Conservation (phyloP, 768 basidiomycete genomes). For the Dacryopinax primogenitus region DNA sequence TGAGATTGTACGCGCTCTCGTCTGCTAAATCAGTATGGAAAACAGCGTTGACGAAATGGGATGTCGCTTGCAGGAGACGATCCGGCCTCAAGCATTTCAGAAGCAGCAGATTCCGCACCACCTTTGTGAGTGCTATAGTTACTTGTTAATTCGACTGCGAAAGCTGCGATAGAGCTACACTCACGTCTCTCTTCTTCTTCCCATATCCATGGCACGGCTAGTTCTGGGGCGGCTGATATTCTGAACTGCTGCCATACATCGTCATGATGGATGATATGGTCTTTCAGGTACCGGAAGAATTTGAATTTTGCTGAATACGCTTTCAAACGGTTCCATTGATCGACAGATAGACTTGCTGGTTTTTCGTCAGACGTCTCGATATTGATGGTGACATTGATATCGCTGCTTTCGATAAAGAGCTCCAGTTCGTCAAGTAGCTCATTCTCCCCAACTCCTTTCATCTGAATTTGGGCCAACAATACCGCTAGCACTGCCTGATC, state of each 20-base stretch:
- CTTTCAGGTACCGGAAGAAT: constrained; percentile 39
- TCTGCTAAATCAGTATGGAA: constrained; percentile 71
- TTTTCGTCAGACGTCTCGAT: constrained; percentile 27
- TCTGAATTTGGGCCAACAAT: constrained; percentile 76
- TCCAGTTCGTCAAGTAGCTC: constrained; percentile 67
- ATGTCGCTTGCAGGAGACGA: constrained; percentile 71
- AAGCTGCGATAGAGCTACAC: constrained; percentile 10
- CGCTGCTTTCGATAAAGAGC: constrained; percentile 81
- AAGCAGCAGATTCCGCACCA: constrained; percentile 61
- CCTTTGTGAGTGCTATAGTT: constrained; percentile 48
- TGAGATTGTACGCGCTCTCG: constrained; percentile 63
- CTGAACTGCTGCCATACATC: constrained; percentile 63
- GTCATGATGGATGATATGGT: constrained; percentile 47
- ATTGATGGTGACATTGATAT: constrained; percentile 35
- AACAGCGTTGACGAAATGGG: constrained; percentile 55
- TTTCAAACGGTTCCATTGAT: constrained; percentile 57
- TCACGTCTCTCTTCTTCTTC: constrained; percentile 29
- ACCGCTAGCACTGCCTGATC: constrained; percentile 88
- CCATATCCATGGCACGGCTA: constrained; percentile 64
- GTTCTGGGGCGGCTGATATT: constrained; percentile 52
- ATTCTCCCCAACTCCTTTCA: constrained; percentile 59
- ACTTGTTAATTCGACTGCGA: constrained; percentile 21
- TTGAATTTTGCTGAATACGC: constrained; percentile 69
- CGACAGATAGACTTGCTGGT: constrained; percentile 44
- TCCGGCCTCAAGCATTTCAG: constrained; percentile 90